Base-by-base conservation (phyloP, 192 early-diverging fungal species). In the Coemansia sp. region DNA sequence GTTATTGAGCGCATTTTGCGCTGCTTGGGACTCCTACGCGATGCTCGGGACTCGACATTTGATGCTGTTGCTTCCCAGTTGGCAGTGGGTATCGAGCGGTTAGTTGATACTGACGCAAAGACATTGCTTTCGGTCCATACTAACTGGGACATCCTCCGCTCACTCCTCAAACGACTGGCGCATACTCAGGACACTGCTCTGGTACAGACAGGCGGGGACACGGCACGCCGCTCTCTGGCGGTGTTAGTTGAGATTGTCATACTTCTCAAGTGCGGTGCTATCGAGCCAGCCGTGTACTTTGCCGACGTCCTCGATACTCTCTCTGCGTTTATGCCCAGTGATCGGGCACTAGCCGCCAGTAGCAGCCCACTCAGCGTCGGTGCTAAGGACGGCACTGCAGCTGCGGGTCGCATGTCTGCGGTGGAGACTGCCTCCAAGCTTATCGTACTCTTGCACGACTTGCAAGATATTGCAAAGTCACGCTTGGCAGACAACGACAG, bases 21-120 rank as follows among this genome's bases (percentile, higher is more conserved):
- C 36, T 83, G 76, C 27, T 33, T 86, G 40, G 77, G 71, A 2
- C 80, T 80, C 29, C 73, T 82, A 82, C 88, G 66, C 78, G 90
- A 79, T 85, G 87, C 84, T 60, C 59, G n/a, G 51, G 86, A 72
- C 78, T 86, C 33, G 75, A 88, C 22, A 18, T 89, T 59, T 77
- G 87, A 63, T 75, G 79, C 63, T 13, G 73, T 78, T 24, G 83
- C 73, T 9, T 43, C 63, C 0, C 70, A 43, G 66, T 70, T 85
- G 38, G 69, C 73, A 11, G 62, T 66, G 22, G 83, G 83, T 29
- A 69, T 85, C 18, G 66, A 57, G 27, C 72, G 63, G 1, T 44
- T 84, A 66, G 65, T 66, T 15, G 71, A 68, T n/a, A 55, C 71
- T 1, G 82, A 76, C 29, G 69, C 68, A 15, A 63, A 68, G 27